Percentiles rank a stretch among this genome's conserved stretches.
phyloP scores from a whole-genome alignment of 1,139 yeast species.

The Wickerhamomyces sp. region DNA sequence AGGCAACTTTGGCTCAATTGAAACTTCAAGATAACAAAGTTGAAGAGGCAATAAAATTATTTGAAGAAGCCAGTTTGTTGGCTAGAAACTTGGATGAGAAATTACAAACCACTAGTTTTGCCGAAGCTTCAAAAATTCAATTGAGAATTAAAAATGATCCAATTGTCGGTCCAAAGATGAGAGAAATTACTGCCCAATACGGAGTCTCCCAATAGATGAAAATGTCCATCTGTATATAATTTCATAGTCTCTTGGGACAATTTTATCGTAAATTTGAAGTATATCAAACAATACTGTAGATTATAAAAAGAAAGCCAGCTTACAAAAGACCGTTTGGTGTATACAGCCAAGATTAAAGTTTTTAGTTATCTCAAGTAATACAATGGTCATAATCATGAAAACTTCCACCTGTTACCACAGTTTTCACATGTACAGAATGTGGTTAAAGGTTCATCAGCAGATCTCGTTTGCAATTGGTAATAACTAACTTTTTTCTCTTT shows the following conservation, averaged over 20 bases:
- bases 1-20: slow-evolving; percentile 86
- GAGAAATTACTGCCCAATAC: slow-evolving; percentile 33
- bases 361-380: too few relatives aligned
- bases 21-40: slow-evolving; percentile 78
- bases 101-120: slow-evolving; percentile 85
- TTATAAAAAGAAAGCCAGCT: too few relatives aligned
- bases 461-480: slow-evolving; percentile 95
- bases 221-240: too few relatives aligned
- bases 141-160: slow-evolving; percentile 66
- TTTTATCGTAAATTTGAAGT: too few relatives aligned
- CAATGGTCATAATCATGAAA: too few relatives aligned
- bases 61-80: slow-evolving; percentile 76
- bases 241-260: too few relatives aligned
- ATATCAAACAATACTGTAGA: too few relatives aligned
- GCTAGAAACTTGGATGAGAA: slow-evolving; percentile 86
- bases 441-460: slow-evolving; percentile 98
- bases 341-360: too few relatives aligned
- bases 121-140: slow-evolving; percentile 88
- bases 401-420: slow-evolving; percentile 98
- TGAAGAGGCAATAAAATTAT: slow-evolving; percentile 74
- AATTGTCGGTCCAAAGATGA: slow-evolving; percentile 40
- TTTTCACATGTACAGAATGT: slow-evolving; percentile 97
- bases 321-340: too few relatives aligned
- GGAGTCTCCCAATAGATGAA: slow-evolving; percentile 13
- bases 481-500: slow-evolving; percentile 94